Percentiles rank a stretch among this genome's conserved stretches.
Conservation (phyloP, 208 protist species). For the Crithidia expoeki region DNA sequence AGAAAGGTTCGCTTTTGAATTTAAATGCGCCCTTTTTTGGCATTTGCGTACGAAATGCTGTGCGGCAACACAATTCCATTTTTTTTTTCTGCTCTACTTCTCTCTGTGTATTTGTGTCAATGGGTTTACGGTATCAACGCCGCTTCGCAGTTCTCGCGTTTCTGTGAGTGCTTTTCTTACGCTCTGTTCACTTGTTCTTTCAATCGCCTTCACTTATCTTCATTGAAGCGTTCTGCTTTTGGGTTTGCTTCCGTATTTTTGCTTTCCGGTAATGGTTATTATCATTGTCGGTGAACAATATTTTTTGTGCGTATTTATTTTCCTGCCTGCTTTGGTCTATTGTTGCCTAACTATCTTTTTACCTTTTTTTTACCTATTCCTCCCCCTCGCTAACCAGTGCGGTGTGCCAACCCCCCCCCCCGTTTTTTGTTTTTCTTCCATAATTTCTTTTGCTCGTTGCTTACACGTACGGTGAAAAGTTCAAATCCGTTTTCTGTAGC, state of each 20-base stretch:
- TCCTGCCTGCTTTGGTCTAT: background rate
- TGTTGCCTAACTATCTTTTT: background rate
- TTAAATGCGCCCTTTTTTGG: too few relatives aligned
- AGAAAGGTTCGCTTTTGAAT: too few relatives aligned
- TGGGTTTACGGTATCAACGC: too few relatives aligned
- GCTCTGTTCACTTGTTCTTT: background rate
- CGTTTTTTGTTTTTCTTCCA: background rate
- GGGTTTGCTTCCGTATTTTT: background rate
- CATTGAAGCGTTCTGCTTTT: background rate
- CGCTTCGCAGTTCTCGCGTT: too few relatives aligned
- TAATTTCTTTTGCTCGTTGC: background rate
- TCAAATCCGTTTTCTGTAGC: constrained; percentile 3
- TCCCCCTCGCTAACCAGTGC: constrained; percentile 4
- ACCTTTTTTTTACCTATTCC: background rate
- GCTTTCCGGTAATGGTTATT: background rate
- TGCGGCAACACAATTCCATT: too few relatives aligned
- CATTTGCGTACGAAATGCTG: too few relatives aligned
- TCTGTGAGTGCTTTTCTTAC: background rate
- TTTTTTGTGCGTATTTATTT: constrained; percentile 6
- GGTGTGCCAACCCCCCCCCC: background rate
- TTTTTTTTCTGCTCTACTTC: too few relatives aligned
- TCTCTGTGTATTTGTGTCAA: too few relatives aligned
- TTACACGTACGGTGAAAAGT: background rate
- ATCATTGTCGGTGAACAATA: background rate
- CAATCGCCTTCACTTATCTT: background rate